Base-by-base conservation (phyloP, 148 eudicot genomes). In the Chenopodium suecicum region DNA sequence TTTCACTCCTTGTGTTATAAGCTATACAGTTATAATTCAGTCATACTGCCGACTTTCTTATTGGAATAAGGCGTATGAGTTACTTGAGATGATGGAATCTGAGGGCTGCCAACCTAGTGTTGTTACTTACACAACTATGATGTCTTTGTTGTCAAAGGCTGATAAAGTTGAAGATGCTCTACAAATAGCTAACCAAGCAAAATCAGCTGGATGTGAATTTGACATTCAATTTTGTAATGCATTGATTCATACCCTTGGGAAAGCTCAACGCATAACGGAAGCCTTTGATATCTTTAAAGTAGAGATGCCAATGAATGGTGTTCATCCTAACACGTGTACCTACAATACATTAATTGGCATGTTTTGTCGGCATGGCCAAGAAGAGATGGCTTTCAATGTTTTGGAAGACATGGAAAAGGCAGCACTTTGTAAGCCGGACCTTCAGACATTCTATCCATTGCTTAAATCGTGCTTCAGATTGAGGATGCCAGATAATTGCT, bases 171-270 rank as follows among this genome's bases (percentile, higher is more conserved):
- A 90, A 74, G 91, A 89, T 78, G 93, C 99, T 17, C 76, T 93
- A 23, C 78, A 81, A 73, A 89, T 94, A 79, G 85, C 87, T 19
- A 94, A 86, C 81, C 85, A 79, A 76, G 89, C 87, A 88, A 89
- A 87, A 82, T 83, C 83, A 0, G 82, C 65, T 78, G 93, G 93
- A 31, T 93, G 90, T 83, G 86, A 87, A 83, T 91, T 89, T 31
- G 98, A 95, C 79, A 87, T 92, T 37, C 88, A 83, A 34, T 95
- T 93, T 82, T 95, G 85, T 84, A 95, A 95, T 85, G 97, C 94
- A 9, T 83, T 89, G 52, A 85, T 95, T 74, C 88, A 95, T 82
- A 86, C 97, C 16, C 83, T 94, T 66, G 98, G 98, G 70, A 89
- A 86, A 81, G 93, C 97, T 54, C 87, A 88, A 50, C 78, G 69